Evolutionary conservation across 768 basidiomycete genomes (phyloP).

Genomic region (Tylopilus felleus): DNA sequence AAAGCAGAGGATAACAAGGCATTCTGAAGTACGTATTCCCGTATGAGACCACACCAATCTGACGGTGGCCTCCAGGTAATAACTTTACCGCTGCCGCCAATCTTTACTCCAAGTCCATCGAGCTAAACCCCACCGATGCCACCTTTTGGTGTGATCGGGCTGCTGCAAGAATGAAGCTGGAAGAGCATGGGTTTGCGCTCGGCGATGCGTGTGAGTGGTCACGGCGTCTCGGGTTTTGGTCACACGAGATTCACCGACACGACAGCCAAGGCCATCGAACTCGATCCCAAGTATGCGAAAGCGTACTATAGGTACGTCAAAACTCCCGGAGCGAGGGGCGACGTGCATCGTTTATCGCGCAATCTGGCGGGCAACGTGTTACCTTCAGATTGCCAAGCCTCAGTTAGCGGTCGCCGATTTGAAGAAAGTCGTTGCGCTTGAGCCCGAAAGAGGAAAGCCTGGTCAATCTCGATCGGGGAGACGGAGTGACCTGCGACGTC

Average conservation of each 20-base stretch:
- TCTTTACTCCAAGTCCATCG: slow-evolving; percentile 81
- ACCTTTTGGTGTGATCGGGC: slow-evolving; percentile 95
- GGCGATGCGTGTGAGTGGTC: slow-evolving; percentile 72
- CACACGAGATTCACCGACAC: slow-evolving; percentile 16
- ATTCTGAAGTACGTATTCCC: slow-evolving; percentile 53
- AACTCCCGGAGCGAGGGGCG: neutral
- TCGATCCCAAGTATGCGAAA: slow-evolving; percentile 90
- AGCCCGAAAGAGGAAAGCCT: slow-evolving; percentile 78
- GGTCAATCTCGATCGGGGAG: slow-evolving; percentile 68
- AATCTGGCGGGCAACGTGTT: slow-evolving; percentile 79
- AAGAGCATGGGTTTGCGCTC: slow-evolving; percentile 92
- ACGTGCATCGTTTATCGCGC: neutral
- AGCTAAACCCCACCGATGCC: slow-evolving; percentile 82
- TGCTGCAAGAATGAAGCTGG: slow-evolving; percentile 86
- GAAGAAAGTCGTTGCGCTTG: slow-evolving; percentile 75
- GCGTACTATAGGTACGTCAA: slow-evolving; percentile 72
- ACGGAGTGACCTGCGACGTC: slow-evolving; percentile 82
- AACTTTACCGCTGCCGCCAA: slow-evolving; percentile 74
- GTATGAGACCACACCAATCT: neutral
- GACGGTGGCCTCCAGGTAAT: slow-evolving; percentile 43
- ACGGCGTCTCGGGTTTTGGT: slow-evolving; percentile 1
- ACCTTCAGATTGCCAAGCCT: slow-evolving; percentile 86
- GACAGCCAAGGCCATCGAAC: slow-evolving; percentile 78
- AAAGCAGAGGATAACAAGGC: slow-evolving; percentile 89
- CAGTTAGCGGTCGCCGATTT: slow-evolving; percentile 86